phyloP scores from a whole-genome alignment of 768 basidiomycete species.

The Trametes punicea region DNA sequence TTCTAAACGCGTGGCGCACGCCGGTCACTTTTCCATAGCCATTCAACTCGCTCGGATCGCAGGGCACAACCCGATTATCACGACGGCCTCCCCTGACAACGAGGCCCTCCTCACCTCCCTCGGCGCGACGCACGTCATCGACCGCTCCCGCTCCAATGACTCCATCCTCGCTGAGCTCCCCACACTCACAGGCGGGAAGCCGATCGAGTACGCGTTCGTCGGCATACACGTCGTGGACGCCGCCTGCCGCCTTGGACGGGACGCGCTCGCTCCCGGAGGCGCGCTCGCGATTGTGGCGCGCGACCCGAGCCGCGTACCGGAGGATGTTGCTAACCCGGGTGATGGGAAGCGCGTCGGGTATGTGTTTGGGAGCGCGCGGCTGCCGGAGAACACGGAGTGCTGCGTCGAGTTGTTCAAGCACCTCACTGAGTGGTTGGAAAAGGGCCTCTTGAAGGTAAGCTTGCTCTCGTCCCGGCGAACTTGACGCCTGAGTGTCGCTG shows the following conservation, averaged over 20 bases:
- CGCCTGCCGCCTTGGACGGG: slow-evolving; percentile 19
- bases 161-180: slow-evolving; percentile 14
- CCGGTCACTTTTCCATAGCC: neutral
- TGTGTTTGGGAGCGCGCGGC: slow-evolving; percentile 11
- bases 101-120: slow-evolving; percentile 6
- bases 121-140: slow-evolving; percentile 27
- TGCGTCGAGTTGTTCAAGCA: slow-evolving; percentile 17
- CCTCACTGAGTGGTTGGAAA: slow-evolving; percentile 21
- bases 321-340: slow-evolving; percentile 1
- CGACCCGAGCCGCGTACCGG: neutral
- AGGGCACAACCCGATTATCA: slow-evolving; percentile 19
- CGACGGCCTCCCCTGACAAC: slow-evolving; percentile 18
- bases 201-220: slow-evolving; percentile 26
- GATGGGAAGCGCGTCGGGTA: slow-evolving; percentile 21
- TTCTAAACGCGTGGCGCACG: neutral
- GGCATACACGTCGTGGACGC: slow-evolving; percentile 12
- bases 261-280: slow-evolving; percentile 26
- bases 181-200: slow-evolving; percentile 19
- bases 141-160: slow-evolving; percentile 19
- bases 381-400: slow-evolving; percentile 4
- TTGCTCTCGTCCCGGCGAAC: neutral
- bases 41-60: slow-evolving; percentile 19
- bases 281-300: slow-evolving; percentile 13
- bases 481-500: neutral
- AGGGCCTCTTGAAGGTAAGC: slow-evolving; percentile 24